Percentiles rank a stretch among this genome's conserved stretches.
These are phyloP conservation scores for Corynespora cassiicola DNA, from an alignment of 2,329 filamentous ascomycete genomes.

Conservation along the genomic window DNA sequence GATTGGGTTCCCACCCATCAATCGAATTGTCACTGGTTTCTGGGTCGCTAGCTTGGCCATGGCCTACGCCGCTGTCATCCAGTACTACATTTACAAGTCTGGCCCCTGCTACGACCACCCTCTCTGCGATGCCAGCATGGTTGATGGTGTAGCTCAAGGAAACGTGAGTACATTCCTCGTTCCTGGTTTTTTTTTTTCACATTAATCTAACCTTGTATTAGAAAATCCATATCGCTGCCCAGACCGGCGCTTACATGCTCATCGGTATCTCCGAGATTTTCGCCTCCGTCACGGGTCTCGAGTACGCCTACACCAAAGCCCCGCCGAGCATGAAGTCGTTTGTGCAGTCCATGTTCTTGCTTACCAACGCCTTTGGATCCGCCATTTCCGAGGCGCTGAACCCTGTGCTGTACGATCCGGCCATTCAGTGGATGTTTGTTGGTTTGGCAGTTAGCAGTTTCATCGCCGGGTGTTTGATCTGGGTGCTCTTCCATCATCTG, in stretches of 20 bases:
- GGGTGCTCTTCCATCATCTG: slow-evolving; percentile 46
- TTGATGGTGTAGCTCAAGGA: slow-evolving; percentile 37
- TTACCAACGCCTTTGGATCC: slow-evolving; percentile 66
- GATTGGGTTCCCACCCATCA: slow-evolving; percentile 58
- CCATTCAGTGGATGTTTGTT: slow-evolving; percentile 68
- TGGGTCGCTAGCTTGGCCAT: slow-evolving; percentile 60
- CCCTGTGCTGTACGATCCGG: slow-evolving; percentile 67
- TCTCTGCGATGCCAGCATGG: slow-evolving; percentile 36
- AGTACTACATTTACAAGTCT: slow-evolving; percentile 63
- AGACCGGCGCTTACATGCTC: slow-evolving; percentile 55
- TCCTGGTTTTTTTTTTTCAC: too few species aligned
- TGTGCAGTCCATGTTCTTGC: slow-evolving; percentile 62
- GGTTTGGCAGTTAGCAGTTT: slow-evolving; percentile 38
- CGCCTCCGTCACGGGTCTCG: slow-evolving; percentile 55
- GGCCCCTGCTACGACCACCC: slow-evolving; percentile 60
- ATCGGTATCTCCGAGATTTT: slow-evolving; percentile 57
- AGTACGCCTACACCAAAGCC: slow-evolving; percentile 57
- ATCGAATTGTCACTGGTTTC: slow-evolving; percentile 60
- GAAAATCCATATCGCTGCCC: slow-evolving; percentile 53
- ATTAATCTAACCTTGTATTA: slow-evolving; percentile 17
- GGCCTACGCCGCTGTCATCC: slow-evolving; percentile 63
- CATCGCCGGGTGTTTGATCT: slow-evolving; percentile 41
- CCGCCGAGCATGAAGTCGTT: slow-evolving; percentile 56
- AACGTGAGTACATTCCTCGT: slow-evolving; percentile 21
- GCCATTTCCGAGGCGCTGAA: slow-evolving; percentile 70